phyloP scores from a whole-genome alignment of 2,329 filamentous ascomycete genomes.

The Catunica adiposa region DNA sequence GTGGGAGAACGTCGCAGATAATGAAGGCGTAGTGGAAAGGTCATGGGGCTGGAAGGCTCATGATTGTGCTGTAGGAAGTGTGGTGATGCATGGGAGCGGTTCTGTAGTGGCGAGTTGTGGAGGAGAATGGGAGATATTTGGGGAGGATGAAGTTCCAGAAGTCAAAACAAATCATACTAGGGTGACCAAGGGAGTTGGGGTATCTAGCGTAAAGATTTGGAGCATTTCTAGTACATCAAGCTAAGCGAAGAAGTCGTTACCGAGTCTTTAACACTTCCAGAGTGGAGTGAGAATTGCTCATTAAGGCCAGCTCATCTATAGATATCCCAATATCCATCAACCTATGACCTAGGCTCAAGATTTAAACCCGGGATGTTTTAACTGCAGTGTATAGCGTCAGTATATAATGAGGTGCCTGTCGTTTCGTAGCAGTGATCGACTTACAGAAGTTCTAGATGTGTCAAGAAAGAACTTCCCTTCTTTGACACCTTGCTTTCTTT shows the following conservation, averaged over 20 bases:
- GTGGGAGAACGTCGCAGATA: constrained; percentile 39
- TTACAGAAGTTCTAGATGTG: neutral
- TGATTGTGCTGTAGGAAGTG: constrained; percentile 31
- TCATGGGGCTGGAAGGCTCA: constrained; percentile 36
- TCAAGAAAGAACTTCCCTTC: neutral
- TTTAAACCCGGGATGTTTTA: no score
- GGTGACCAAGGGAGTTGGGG: constrained; percentile 4
- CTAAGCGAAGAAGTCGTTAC: neutral
- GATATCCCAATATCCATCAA: no score
- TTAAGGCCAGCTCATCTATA: neutral
- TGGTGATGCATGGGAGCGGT: constrained; percentile 35
- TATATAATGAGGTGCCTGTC: no score
- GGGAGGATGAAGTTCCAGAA: neutral
- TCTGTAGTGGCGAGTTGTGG: constrained; percentile 41
- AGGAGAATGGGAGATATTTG: constrained; percentile 31
- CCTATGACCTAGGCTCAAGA: no score
- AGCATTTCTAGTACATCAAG: constrained; percentile 3
- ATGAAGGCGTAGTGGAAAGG: constrained; percentile 27
- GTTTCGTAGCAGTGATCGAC: neutral
- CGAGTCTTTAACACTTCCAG: neutral
- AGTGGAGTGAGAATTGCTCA: neutral
- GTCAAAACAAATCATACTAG: neutral
- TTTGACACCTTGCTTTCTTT: neutral
- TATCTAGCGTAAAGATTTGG: constrained; percentile 10
- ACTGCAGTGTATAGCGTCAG: no score